A percentile compares a stretch with the other conserved stretches of the same genome.
Conservation (phyloP, 1,139 yeast genomes). For the Taiozyma onychis region DNA sequence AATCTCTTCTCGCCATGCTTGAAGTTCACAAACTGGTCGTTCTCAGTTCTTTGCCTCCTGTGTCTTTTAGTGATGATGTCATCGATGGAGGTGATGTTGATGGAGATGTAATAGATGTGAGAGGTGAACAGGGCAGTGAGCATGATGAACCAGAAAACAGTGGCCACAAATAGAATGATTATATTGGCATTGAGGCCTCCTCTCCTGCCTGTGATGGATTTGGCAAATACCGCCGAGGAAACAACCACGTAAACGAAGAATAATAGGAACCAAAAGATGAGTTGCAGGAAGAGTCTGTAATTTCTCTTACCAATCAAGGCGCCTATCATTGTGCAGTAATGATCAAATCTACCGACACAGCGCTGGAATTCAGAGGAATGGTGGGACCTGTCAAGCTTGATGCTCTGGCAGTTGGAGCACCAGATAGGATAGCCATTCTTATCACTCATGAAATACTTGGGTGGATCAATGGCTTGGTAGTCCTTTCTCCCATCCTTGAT, state of each 20-base stretch:
- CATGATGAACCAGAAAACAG: conserved; percentile 40
- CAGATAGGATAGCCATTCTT: conserved; percentile 55
- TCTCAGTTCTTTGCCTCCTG: conserved; percentile 5
- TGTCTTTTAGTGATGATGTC: conserved; percentile 23
- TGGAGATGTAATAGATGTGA: conserved; percentile 34
- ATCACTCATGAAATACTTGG: conserved; percentile 53
- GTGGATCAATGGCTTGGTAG: conserved; percentile 29
- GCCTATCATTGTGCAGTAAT: conserved; percentile 63
- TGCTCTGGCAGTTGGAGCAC: conserved; percentile 49
- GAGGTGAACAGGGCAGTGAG: conserved; percentile 32
- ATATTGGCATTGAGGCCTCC: conserved; percentile 38
- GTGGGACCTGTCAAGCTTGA: conserved; percentile 49
- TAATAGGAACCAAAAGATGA: conserved; percentile 32
- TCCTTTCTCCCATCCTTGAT: conserved; percentile 14
- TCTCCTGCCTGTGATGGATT: conserved; percentile 24
- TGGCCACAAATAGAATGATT: conserved; percentile 36
- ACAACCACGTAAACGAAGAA: conserved; percentile 30
- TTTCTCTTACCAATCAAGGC: conserved; percentile 50
- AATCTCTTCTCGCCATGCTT: conserved; percentile 15
- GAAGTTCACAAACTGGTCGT: conserved; percentile 13
- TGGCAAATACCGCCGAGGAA: conserved; percentile 26
- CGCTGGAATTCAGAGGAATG: conserved; percentile 43
- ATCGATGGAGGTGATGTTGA: conserved; percentile 43
- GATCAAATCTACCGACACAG: conserved; percentile 59
- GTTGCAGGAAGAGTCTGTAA: conserved; percentile 47